Percentiles rank a stretch among this genome's conserved stretches.
phyloP scores from a whole-genome alignment of 768 basidiomycete species.

The Stropharia rugosoannulata region DNA sequence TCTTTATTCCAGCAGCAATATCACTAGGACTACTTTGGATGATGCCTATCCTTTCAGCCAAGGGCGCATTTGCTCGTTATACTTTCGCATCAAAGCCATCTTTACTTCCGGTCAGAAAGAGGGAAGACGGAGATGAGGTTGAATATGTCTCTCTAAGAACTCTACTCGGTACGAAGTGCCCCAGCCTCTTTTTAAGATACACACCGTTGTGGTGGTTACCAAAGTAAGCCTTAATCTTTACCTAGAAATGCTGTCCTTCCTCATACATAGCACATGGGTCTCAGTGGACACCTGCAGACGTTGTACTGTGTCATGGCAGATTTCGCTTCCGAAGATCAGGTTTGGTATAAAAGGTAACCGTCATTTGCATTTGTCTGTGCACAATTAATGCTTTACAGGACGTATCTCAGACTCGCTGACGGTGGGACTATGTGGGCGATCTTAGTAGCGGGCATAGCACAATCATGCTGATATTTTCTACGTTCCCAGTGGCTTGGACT shows the following conservation, averaged over 20 bases:
- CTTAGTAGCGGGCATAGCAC: neutral
- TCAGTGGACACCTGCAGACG: slow-evolving; percentile 63
- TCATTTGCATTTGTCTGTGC: neutral
- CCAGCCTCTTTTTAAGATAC: slow-evolving; percentile 39
- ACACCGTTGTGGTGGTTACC: slow-evolving; percentile 47
- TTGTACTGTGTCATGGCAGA: slow-evolving; percentile 55
- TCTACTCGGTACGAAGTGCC: slow-evolving; percentile 37
- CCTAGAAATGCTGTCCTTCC: neutral
- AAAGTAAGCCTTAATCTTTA: slow-evolving; percentile 29
- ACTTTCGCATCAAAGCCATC: slow-evolving; percentile 35
- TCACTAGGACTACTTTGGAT: too few relatives aligned
- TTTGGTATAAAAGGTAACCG: slow-evolving; percentile 51
- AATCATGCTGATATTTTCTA: neutral
- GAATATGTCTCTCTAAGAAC: slow-evolving; percentile 32
- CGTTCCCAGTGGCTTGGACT: slow-evolving; percentile 54
- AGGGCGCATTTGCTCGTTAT: too few relatives aligned
- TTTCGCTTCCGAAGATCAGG: slow-evolving; percentile 51
- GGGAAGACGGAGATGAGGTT: slow-evolving; percentile 19
- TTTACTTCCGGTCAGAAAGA: slow-evolving; percentile 28
- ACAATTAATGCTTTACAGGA: slow-evolving; percentile 25
- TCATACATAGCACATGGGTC: neutral
- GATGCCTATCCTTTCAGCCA: too few relatives aligned
- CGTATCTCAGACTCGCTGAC: slow-evolving; percentile 49
- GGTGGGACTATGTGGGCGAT: slow-evolving; percentile 62
- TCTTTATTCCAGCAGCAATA: too few relatives aligned